phyloP scores from a whole-genome alignment of 2,329 filamentous ascomycete genomes.

The Zymoseptoria brevis region DNA sequence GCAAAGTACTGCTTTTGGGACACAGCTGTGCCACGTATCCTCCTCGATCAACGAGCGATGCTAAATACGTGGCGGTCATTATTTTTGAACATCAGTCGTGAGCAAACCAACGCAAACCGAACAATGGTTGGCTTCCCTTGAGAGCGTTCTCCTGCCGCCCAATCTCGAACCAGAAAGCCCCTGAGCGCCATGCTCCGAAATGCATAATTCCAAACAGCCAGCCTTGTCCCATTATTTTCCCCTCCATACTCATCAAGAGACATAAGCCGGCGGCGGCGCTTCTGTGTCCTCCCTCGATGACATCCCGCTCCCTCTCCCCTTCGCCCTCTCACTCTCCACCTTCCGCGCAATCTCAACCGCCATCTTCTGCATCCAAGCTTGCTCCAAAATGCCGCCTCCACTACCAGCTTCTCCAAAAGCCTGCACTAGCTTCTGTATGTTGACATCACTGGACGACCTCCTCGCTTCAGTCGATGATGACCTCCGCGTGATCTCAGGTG shows the following conservation, averaged over 20 bases:
- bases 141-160: neutral
- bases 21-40: neutral
- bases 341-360: slow-evolving; percentile 81
- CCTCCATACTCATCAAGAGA: slow-evolving; percentile 15
- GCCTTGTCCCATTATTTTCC: slow-evolving; percentile 1
- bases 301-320: slow-evolving; percentile 19
- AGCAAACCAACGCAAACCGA: neutral
- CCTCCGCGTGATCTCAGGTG: slow-evolving; percentile 13
- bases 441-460: slow-evolving; percentile 13
- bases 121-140: neutral
- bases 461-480: slow-evolving; percentile 7
- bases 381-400: slow-evolving; percentile 56
- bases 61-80: neutral
- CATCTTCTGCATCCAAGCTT: slow-evolving; percentile 89
- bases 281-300: slow-evolving; percentile 15
- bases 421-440: slow-evolving; percentile 18
- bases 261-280: slow-evolving; percentile 30
- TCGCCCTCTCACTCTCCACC: slow-evolving; percentile 74
- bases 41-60: neutral
- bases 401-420: slow-evolving; percentile 17
- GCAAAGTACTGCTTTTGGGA: too few relatives aligned
- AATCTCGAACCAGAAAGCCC: neutral
- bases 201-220: neutral
- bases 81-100: neutral
- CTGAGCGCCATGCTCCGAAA: slow-evolving; percentile 1